phyloP scores from a whole-genome alignment of 805 yeast genomes.

The Starmerella stigmatis region DNA sequence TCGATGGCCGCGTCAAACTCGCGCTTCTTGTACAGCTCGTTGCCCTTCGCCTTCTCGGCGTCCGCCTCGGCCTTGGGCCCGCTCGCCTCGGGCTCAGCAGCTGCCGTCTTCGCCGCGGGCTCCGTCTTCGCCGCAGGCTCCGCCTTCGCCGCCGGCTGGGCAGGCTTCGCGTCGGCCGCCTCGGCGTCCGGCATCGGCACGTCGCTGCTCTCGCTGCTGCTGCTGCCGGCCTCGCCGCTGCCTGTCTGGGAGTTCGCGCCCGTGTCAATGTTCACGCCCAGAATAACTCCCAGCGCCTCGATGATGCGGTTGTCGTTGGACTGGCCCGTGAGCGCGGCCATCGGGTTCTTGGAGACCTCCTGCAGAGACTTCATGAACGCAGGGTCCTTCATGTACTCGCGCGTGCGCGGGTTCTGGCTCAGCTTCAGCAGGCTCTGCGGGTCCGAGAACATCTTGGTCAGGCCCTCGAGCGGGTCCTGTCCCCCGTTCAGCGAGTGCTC shows the following conservation, averaged over 20 bases:
- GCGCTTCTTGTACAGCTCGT: slow-evolving; percentile 71
- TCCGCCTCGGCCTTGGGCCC: slow-evolving; percentile 32
- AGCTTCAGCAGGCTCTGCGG: slow-evolving; percentile 69
- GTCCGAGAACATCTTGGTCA: slow-evolving; percentile 68
- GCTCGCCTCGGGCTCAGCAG: slow-evolving; percentile 23
- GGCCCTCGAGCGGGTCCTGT: slow-evolving; percentile 56
- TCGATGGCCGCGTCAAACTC: slow-evolving; percentile 89
- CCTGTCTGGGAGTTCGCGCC: too few relatives aligned
- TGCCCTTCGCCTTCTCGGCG: slow-evolving; percentile 71
- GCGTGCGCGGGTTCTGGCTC: slow-evolving; percentile 74
- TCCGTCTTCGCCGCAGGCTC: slow-evolving; percentile 18
- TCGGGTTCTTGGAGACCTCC: slow-evolving; percentile 52
- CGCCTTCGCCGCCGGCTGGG: slow-evolving; percentile 16
- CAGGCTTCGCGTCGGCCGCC: slow-evolving; percentile 19
- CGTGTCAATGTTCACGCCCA: slow-evolving; percentile 58
- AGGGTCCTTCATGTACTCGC: slow-evolving; percentile 81
- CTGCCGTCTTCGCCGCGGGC: slow-evolving; percentile 25
- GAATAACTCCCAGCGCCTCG: slow-evolving; percentile 73
- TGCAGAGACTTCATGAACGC: slow-evolving; percentile 59
- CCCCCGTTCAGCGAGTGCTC: slow-evolving; percentile 35
- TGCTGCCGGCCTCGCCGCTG: slow-evolving; percentile 1
- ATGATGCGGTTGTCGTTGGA: slow-evolving; percentile 62
- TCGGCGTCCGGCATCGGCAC: slow-evolving; percentile 21
- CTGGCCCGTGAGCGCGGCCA: slow-evolving; percentile 46
- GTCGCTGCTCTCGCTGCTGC: slow-evolving; percentile 13